Base-by-base conservation (phyloP, 106 monocot genomes). In the Apostasia ramifera region DNA sequence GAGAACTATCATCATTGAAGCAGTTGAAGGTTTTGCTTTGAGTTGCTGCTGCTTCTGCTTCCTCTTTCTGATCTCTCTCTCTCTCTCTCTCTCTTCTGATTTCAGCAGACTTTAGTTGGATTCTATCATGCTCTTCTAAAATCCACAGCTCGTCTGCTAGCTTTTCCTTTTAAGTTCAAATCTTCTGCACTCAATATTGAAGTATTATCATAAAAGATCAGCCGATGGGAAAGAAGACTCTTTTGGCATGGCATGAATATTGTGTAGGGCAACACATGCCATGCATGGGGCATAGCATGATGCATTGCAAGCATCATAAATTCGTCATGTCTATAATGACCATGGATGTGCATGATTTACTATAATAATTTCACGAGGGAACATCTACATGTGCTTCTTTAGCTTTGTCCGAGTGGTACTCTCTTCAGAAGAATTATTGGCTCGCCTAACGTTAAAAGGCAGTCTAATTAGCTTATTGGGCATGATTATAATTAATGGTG, bases 1-100 rank as follows among this genome's bases (percentile, higher is more conserved):
- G 53, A 53, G 53, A 53, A 13, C 53, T 53, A 53, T 53, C 53
- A 53, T 53, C 53, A 53, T 53, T 53, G 53, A 53, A 53, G 53
- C 8, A 53, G 53, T 53, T 53, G 53, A 53, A 53, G 13, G 53
- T 11, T 53, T 53, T 53, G 8, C 11, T 13, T 13, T 26, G 26
- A 26, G 26, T 12, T 53, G 11, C 53, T 53, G 2, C 53, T 53
- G 53, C 53, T 53, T 53, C 12, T 13, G 53, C 9, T 13, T 13
- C 9, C 53, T 8, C 53, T 53, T 13, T 53, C 12, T 10, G 26
- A 26, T 26, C 26, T 26, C 26, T 26, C 26, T 26, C 26, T 26
- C 26, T 26, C 26, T 26, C 53, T 11, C 53, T 8, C 53, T 53
- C 53, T 53, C 12, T 10, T 53, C 53, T 53, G 12, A 11, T 53